Conservation (phyloP, 208 protist genomes). For the Kentomonas sorsogonicus region DNA sequence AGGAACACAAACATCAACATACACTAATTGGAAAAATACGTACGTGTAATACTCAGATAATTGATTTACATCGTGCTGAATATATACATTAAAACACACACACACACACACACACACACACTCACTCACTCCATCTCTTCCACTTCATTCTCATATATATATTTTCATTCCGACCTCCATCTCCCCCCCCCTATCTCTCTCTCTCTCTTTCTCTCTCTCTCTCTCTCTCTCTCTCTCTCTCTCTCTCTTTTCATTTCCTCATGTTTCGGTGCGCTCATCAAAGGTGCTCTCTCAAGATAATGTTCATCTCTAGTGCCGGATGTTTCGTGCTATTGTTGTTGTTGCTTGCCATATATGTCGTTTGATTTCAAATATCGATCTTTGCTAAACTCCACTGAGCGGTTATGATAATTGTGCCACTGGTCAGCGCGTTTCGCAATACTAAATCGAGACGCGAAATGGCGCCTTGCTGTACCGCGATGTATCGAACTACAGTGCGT, state of each 20-base stretch:
- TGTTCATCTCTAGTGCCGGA: background rate
- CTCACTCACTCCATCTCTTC: conserved; percentile 11
- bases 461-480: too few relatives aligned
- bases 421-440: too few relatives aligned
- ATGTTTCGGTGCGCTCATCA: too few relatives aligned
- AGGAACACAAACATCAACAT: too few relatives aligned
- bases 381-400: too few relatives aligned
- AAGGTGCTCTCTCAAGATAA: conserved; percentile 3
- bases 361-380: too few relatives aligned
- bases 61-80: background rate
- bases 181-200: background rate
- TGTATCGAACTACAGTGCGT: too few relatives aligned
- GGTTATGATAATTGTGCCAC: too few relatives aligned
- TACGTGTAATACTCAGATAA: background rate
- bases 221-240: conserved; percentile 3
- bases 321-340: background rate
- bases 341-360: too few relatives aligned
- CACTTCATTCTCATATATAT: background rate
- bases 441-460: too few relatives aligned
- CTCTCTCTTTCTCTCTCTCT: conserved; percentile 7
- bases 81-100: background rate
- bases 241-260: background rate
- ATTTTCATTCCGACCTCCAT: background rate
- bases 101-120: background rate
- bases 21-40: too few relatives aligned